These are phyloP conservation scores for Suillus paluster DNA, from an alignment of 768 basidiomycete species.

Conservation along the genomic window DNA sequence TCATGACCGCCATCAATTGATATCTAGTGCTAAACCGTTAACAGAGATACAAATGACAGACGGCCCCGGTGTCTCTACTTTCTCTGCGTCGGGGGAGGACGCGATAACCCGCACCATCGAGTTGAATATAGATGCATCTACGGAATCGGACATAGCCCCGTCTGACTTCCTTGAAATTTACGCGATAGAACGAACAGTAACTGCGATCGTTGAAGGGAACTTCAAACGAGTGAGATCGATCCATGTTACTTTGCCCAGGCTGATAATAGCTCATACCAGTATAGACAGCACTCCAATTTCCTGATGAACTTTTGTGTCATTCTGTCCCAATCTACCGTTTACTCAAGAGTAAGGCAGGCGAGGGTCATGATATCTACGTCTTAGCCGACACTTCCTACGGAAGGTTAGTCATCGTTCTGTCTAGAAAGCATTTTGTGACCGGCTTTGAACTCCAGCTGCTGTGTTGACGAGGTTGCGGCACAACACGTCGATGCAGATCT, in stretches of 20 bases:
- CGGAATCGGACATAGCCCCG: slow-evolving; percentile 25
- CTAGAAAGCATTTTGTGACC: slow-evolving; percentile 8
- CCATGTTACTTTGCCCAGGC: not conserved
- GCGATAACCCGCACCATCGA: slow-evolving; percentile 62
- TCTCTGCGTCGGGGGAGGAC: slow-evolving; percentile 65
- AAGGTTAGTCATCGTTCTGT: slow-evolving; percentile 57
- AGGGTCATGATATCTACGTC: slow-evolving; percentile 71
- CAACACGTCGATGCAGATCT: slow-evolving; percentile 92
- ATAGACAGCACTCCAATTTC: slow-evolving; percentile 92
- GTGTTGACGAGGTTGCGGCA: slow-evolving; percentile 95
- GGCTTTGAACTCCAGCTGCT: slow-evolving; percentile 59
- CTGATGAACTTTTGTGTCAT: slow-evolving; percentile 87
- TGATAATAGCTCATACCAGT: not conserved
- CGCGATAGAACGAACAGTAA: slow-evolving; percentile 70
- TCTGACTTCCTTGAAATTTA: slow-evolving; percentile 67
- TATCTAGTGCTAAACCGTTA: not conserved
- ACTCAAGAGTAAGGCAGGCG: slow-evolving; percentile 56
- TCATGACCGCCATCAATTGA: too few species aligned
- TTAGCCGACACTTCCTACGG: slow-evolving; percentile 99
- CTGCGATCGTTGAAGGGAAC: slow-evolving; percentile 60
- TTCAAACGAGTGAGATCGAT: slow-evolving; percentile 67
- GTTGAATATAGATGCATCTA: slow-evolving; percentile 44
- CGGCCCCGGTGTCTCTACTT: slow-evolving; percentile 30
- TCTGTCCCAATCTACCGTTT: slow-evolving; percentile 82
- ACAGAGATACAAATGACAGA: slow-evolving; percentile 1